Percentiles rank a stretch among this genome's conserved stretches.
Conservation (phyloP, 2,329 filamentous ascomycete genomes). For the Fusarium acutatum region DNA sequence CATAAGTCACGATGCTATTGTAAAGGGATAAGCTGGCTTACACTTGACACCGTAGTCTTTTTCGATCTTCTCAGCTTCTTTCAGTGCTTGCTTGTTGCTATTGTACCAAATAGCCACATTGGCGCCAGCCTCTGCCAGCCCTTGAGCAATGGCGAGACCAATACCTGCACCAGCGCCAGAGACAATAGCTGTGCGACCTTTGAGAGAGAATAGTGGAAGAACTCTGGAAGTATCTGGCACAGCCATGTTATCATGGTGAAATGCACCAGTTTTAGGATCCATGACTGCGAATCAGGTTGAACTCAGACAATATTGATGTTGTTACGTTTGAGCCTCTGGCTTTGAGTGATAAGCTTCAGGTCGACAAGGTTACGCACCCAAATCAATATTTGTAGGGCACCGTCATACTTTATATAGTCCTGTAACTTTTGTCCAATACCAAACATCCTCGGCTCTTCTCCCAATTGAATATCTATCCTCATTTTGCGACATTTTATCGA, state of each 20-base stretch:
- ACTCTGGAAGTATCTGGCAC: conserved; percentile 60
- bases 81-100: conserved; percentile 70
- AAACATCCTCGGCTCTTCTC: conserved; percentile 7
- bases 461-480: conserved; percentile 6
- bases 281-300: conserved; percentile 44
- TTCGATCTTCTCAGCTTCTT: conserved; percentile 70
- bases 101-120: conserved; percentile 80
- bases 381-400: neutral
- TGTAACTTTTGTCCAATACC: conserved; percentile 2
- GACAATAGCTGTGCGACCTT: conserved; percentile 75
- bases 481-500: conserved; percentile 32
- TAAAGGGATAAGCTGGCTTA: conserved; percentile 46
- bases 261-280: conserved; percentile 58
- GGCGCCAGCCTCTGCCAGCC: conserved; percentile 73
- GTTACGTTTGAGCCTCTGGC: neutral
- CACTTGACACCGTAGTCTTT: conserved; percentile 73
- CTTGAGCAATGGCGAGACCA: conserved; percentile 70
- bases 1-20: neutral
- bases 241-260: conserved; percentile 65
- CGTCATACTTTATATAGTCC: conserved; percentile 17
- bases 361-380: conserved; percentile 5
- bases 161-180: conserved; percentile 74
- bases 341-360: neutral
- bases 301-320: neutral
- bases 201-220: conserved; percentile 73